These are phyloP conservation scores for Ascosphaera pollenicola DNA, from an alignment of 2,329 filamentous ascomycete genomes.

Conservation along the genomic window DNA sequence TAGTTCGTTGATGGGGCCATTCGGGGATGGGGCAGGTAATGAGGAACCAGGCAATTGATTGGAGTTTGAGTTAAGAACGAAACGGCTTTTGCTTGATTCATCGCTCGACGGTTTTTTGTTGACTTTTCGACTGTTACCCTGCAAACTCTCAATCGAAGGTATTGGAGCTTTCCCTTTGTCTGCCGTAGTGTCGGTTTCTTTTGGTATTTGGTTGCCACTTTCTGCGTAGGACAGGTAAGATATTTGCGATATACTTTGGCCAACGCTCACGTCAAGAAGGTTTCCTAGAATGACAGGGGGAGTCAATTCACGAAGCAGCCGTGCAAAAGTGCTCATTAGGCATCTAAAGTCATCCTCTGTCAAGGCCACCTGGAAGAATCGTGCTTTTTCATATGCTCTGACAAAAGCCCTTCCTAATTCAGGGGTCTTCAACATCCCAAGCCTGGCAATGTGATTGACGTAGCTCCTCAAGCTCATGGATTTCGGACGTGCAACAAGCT, in stretches of 20 bases:
- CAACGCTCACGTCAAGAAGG: conserved; percentile 5
- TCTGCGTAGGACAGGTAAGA: conserved; percentile 12
- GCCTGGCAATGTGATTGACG: conserved; percentile 19
- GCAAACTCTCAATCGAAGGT: background rate
- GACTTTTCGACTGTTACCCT: background rate
- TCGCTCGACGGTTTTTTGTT: background rate
- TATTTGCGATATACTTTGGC: conserved; percentile 7
- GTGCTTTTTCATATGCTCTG: conserved; percentile 55
- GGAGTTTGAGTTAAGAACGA: background rate
- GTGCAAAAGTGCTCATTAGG: conserved; percentile 69
- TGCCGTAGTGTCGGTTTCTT: conserved; percentile 9
- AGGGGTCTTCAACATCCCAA: conserved; percentile 38
- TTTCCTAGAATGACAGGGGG: conserved; percentile 31
- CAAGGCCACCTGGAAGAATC: conserved; percentile 53
- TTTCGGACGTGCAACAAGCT: conserved; percentile 45
- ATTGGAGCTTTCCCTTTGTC: background rate
- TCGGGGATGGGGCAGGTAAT: background rate
- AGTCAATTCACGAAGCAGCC: conserved; percentile 55
- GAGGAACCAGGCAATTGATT: background rate
- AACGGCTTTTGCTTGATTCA: background rate
- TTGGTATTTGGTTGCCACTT: conserved; percentile 9
- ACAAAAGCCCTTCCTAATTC: conserved; percentile 40
- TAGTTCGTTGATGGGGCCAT: too few species aligned
- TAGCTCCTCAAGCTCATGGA: conserved; percentile 32
- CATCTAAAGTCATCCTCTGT: conserved; percentile 48